Percentiles rank a stretch among this genome's conserved stretches.
Conservation (phyloP, 177 flowering plant species). For the Vitis hybrid region DNA sequence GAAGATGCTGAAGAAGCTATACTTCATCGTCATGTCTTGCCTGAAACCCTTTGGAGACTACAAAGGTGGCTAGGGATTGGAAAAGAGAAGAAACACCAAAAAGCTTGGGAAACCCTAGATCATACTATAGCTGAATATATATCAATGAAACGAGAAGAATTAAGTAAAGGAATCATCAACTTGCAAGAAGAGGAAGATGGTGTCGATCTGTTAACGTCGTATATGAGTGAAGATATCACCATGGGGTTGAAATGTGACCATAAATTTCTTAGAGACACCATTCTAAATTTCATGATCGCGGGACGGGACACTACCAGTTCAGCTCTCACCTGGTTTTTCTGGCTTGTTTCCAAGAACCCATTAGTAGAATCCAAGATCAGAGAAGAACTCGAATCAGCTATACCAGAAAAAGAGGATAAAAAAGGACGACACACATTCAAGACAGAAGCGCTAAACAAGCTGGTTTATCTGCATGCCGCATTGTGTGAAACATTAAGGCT, state of each 20-base stretch:
- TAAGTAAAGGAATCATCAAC: background rate
- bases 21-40: conserved; percentile 18
- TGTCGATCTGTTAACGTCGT: conserved; percentile 17
- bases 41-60: conserved; percentile 28
- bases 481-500: conserved; percentile 40
- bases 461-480: conserved; percentile 46
- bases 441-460: conserved; percentile 6
- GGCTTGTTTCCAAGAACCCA: conserved; percentile 32
- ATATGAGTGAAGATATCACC: background rate
- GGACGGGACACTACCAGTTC: conserved; percentile 36
- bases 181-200: background rate
- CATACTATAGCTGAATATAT: conserved; percentile 10
- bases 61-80: conserved; percentile 27
- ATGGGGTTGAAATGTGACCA: background rate
- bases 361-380: conserved; percentile 20
- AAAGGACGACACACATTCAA: background rate
- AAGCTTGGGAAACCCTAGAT: conserved; percentile 20
- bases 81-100: conserved; percentile 24
- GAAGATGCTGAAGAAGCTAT: conserved; percentile 21
- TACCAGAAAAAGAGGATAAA: background rate
- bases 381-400: conserved; percentile 17
- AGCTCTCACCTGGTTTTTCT: conserved; percentile 40
- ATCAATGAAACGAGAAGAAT: conserved; percentile 1
- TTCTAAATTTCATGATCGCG: conserved; percentile 29
- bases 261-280: conserved; percentile 29